Percentiles rank a stretch among this genome's conserved stretches.
Conservation (phyloP, 495 filamentous ascomycete species). For the Friedmanniomyces endolithicus region DNA sequence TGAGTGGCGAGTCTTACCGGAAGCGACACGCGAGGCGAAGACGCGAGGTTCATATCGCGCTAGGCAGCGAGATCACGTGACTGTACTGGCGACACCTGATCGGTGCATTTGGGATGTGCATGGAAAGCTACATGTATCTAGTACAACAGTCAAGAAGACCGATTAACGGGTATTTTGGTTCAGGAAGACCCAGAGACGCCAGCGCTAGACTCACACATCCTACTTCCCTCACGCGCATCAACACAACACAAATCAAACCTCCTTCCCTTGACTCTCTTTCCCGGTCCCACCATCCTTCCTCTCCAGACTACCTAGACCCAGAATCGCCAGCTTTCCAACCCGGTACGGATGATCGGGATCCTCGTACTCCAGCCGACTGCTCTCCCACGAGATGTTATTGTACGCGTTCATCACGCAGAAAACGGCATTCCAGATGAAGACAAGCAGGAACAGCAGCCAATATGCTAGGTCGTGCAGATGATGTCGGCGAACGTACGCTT, state of each 20-base stretch:
- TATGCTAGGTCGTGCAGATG: constrained; percentile 7
- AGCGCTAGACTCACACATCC: neutral
- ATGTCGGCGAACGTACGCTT: constrained; percentile 11
- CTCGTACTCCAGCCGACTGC: constrained; percentile 15
- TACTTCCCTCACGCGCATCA: neutral
- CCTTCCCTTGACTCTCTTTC: neutral
- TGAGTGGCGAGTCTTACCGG: neutral
- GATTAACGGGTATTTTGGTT: neutral
- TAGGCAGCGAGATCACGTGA: neutral
- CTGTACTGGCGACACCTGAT: too few relatives aligned
- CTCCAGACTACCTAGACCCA: constrained; percentile 8
- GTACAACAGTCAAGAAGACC: neutral
- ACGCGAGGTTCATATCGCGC: neutral
- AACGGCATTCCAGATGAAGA: constrained; percentile 20
- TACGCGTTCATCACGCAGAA: constrained; percentile 22
- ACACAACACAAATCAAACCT: neutral
- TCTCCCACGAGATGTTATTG: constrained; percentile 22
- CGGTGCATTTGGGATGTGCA: too few relatives aligned
- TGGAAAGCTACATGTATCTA: neutral
- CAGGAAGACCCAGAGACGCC: neutral
- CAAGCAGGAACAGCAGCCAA: constrained; percentile 19
- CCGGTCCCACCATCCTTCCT: neutral
- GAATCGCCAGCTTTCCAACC: constrained; percentile 6
- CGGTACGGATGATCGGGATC: constrained; percentile 10
- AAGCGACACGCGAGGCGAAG: neutral